Evolutionary conservation across 208 protist genomes (phyloP), one percentile per base, ranked within the genome.

Genomic region (Borovskyia barvae): DNA sequence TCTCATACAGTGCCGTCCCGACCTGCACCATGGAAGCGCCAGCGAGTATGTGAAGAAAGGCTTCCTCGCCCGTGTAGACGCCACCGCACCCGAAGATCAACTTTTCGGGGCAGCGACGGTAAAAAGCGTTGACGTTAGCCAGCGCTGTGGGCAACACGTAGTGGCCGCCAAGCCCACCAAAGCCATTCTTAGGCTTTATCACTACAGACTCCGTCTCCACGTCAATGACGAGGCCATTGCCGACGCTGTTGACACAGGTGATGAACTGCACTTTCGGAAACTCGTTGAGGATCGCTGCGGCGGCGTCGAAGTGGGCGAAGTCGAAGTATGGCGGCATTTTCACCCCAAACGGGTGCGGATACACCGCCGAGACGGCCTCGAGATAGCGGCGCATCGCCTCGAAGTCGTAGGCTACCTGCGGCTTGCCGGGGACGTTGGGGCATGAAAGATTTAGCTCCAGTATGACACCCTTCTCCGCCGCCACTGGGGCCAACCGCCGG

Each of bases 271-370:
- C 84, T 32, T 82, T 75, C 15, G 83, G 76, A 57, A 88, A 91
- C 14, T 81, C 77, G 66, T 95, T 93, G 9, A 95, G 59, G n/a
- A 95, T 73, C 5, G 47, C 64, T 22, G 89, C 89, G 1, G 89
- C 84, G 53, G 65, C 55, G 65, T 95, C 89, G 52, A 95, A 95
- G 77, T 92, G 85, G 5, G 89, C 84, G 50, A 93, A 81, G 64
- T 95, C 89, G 59, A 93, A 93, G 69, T 95, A 95, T 5, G 89
- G 89, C 32, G 89, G 82, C 77, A 95, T 83, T 77, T 95, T 95
- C 45, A 95, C 84, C 12, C 86, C 89, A 57, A 95, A 92, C 11
- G 83, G 82, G 36, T 75, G 59, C n/a, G 62, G 70, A 61, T 90
- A 93, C n/a, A 40, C 72, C 22, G 52, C 67, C 15, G 77, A 87